phyloP scores from a whole-genome alignment of 306 rosid species.

The Amphicarpaea edgeworthii region DNA sequence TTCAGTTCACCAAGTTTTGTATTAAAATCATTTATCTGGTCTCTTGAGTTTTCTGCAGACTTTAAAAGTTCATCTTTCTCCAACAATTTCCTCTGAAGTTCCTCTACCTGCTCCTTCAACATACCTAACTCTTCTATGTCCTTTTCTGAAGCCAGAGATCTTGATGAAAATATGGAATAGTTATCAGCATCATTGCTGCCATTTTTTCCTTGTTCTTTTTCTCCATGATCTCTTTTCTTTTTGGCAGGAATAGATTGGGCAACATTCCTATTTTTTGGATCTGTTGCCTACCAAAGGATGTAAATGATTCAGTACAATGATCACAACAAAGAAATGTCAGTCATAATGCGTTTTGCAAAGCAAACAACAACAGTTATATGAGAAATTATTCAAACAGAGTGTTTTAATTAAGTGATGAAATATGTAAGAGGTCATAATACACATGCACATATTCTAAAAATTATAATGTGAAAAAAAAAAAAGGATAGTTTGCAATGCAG shows the following conservation, averaged over 20 bases:
- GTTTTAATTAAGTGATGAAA: neutral
- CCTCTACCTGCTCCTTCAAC: conserved; percentile 79
- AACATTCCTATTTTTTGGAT: conserved; percentile 62
- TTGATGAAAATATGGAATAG: conserved; percentile 67
- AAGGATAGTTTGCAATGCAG: neutral
- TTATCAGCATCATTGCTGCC: conserved; percentile 61
- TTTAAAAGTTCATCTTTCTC: conserved; percentile 83
- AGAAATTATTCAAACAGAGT: conserved; percentile 15
- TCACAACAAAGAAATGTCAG: conserved; percentile 31
- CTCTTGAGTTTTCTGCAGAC: conserved; percentile 74
- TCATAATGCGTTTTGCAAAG: neutral
- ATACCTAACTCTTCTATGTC: conserved; percentile 72
- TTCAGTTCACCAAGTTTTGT: conserved; percentile 68
- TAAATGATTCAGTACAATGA: conserved; percentile 36
- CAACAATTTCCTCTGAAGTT: conserved; percentile 67
- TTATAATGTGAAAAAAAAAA: conserved; percentile 23
- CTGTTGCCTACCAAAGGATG: conserved; percentile 55
- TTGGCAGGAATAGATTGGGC: conserved; percentile 73
- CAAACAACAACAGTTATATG: conserved; percentile 23
- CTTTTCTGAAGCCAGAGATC: conserved; percentile 64
- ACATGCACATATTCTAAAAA: neutral
- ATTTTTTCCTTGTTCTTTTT: conserved; percentile 62
- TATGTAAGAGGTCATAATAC: conserved; percentile 8
- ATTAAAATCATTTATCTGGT: conserved; percentile 61
- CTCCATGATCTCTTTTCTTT: conserved; percentile 71